phyloP scores from a whole-genome alignment of 257 asterid species.

The Salvia hispanica region DNA sequence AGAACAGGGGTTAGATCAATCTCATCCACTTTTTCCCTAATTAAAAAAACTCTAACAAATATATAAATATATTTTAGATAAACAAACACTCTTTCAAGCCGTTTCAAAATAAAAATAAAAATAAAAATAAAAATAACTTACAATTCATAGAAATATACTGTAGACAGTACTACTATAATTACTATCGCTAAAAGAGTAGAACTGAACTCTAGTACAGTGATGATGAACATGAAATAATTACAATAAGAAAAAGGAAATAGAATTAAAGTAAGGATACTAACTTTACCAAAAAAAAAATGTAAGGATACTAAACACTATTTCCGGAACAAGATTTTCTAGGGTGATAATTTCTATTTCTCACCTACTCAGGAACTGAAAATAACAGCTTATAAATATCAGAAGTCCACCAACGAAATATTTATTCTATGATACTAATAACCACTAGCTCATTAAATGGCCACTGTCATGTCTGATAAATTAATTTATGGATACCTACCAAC shows the following conservation, averaged over 20 bases:
- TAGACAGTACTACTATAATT: not conserved
- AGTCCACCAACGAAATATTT: slow-evolving; percentile 29
- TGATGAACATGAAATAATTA: not conserved
- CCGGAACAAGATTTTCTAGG: not conserved
- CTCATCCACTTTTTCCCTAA: no score
- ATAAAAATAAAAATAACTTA: no score
- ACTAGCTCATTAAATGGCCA: slow-evolving; percentile 9
- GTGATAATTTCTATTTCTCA: slow-evolving; percentile 7
- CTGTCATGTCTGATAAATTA: slow-evolving; percentile 22
- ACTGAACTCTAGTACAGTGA: not conserved
- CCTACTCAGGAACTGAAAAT: slow-evolving; percentile 31
- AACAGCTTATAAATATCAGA: slow-evolving; percentile 30
- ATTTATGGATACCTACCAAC: slow-evolving; percentile 5
- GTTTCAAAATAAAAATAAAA: not conserved
- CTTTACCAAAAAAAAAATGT: no score
- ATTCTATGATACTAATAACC: slow-evolving; percentile 17
- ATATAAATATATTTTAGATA: not conserved
- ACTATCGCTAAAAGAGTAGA: not conserved
- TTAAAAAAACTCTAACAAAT: no score
- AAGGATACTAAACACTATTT: no score
- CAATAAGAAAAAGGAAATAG: no score
- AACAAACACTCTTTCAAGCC: not conserved
- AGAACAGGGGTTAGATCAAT: no score
- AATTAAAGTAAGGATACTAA: no score
- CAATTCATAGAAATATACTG: no score